Evolutionary conservation across 441 rosid genomes (phyloP).

Genomic region (Daphne laureola): DNA sequence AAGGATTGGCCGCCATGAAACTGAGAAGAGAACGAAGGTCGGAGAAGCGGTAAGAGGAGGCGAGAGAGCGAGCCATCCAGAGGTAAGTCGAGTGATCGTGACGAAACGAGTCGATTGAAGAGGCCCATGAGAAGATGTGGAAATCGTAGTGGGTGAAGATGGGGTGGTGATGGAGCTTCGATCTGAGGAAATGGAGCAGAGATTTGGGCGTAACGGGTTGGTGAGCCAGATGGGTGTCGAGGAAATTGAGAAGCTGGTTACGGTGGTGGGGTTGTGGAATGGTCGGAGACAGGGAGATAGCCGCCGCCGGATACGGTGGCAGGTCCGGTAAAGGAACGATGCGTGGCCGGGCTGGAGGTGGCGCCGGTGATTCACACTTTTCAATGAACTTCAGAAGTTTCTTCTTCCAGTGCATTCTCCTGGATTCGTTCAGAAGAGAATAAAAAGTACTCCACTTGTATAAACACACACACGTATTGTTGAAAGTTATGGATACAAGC

Average conservation of each 20-base stretch:
- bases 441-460: too few species aligned
- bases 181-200: conserved; percentile 59
- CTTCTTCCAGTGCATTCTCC: conserved; percentile 31
- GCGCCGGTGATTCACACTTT: conserved; percentile 20
- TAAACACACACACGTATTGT: too few species aligned
- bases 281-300: conserved; percentile 50
- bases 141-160: conserved; percentile 66
- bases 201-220: conserved; percentile 41
- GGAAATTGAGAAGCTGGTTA: conserved; percentile 39
- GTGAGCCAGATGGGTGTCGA: conserved; percentile 42
- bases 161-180: conserved; percentile 71
- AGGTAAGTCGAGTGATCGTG: conserved; percentile 77
- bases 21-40: conserved; percentile 48
- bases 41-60: conserved; percentile 50
- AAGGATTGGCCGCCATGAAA: conserved; percentile 53
- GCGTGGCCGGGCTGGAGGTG: conserved; percentile 24
- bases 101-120: conserved; percentile 61
- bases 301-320: conserved; percentile 37
- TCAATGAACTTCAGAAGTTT: conserved; percentile 23
- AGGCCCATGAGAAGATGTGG: conserved; percentile 68
- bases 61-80: conserved; percentile 70
- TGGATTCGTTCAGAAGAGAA: too few species aligned
- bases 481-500: too few species aligned
- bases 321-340: conserved; percentile 40
- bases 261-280: conserved; percentile 27